Base-by-base conservation (phyloP, 306 rosid genomes). In the Luffa aegyptiaca region DNA sequence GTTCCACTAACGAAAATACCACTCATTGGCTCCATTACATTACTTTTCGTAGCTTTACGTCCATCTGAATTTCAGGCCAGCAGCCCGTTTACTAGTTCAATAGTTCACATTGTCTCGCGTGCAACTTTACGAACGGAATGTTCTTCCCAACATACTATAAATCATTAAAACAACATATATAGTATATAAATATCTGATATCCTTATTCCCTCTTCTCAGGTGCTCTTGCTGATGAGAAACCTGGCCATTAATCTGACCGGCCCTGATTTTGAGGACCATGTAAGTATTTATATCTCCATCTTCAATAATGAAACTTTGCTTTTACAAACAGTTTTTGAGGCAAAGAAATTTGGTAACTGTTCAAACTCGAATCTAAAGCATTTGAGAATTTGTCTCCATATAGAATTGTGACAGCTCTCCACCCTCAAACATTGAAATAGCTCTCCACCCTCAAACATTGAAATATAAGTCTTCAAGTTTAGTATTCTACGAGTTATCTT, bases 241-340 rank as follows among this genome's bases (percentile, higher is more conserved):
- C 84, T 96, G 72, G 89, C 99, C 65, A 89, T 90, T 85, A 96
- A 96, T 85, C 88, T 96, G 78, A 68, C 88, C 11, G 89, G 94
- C 84, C 97, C 96, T 0, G 96, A 87, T 63, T 96, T 96, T 55
- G 97, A 93, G 89, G 92, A 93, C 80, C 98, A 93, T 74, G 99
- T 96, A 84, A 88, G 98, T 88, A 7, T 35, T 35, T 26, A 11
- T 16, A 13, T 39, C 11, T 39, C 14, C 4, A 8, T 21, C 26
- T 42, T 2, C 46, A 5, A 16, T 36, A 64, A 16, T 3, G 14
- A 39, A 65, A 37, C 4, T 65, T 31, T 37, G 44, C 3, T 41
- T 42, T 42, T 10, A 6, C 52, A 41, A 2, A 64, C 39, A 14
- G 48, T 8, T 64, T 36, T 2, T 16, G 20, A 3, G 71, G 4